Evolutionary conservation across 2,329 filamentous ascomycete genomes (phyloP).

Genomic region (Septoria linicola): DNA sequence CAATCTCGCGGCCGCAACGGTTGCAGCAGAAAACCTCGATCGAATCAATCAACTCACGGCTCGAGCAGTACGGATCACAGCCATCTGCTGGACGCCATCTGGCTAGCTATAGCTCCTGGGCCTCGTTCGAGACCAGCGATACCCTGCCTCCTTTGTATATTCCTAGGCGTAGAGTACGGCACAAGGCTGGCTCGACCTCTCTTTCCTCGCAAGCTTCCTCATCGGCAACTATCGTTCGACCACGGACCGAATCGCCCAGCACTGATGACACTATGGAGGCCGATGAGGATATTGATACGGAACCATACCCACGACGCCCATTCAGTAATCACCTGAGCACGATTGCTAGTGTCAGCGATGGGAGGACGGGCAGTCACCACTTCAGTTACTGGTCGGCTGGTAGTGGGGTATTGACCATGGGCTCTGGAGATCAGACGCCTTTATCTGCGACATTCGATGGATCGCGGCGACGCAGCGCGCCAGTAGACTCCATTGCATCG

Average conservation of each 20-base stretch:
- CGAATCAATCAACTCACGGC: conserved; percentile 36
- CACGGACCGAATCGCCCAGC: conserved; percentile 5
- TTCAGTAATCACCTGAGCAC: conserved; percentile 39
- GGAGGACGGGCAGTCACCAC: conserved; percentile 30
- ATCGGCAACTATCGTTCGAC: conserved; percentile 9
- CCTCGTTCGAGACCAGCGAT: conserved; percentile 29
- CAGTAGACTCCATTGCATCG: conserved; percentile 27
- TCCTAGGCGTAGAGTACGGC: conserved; percentile 34
- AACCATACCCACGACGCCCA: conserved; percentile 33
- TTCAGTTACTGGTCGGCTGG: conserved; percentile 37
- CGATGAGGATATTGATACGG: conserved; percentile 32
- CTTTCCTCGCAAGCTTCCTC: conserved; percentile 22
- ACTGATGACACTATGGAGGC: conserved; percentile 26
- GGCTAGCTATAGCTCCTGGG: conserved; percentile 28
- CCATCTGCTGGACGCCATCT: conserved; percentile 26
- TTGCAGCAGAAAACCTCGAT: conserved; percentile 28
- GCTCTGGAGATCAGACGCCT: conserved; percentile 30
- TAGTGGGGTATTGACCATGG: conserved; percentile 34
- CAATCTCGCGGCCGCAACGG: conserved; percentile 17
- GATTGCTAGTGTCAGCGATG: conserved; percentile 39
- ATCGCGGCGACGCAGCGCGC: conserved; percentile 28
- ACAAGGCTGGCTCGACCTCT: conserved; percentile 28
- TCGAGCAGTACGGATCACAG: conserved; percentile 24
- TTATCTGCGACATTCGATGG: conserved; percentile 24
- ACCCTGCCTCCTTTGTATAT: conserved; percentile 37